Percentiles rank a stretch among this genome's conserved stretches.
Conservation (phyloP, 352 stramenopile species). For the Pythium aquatile region DNA sequence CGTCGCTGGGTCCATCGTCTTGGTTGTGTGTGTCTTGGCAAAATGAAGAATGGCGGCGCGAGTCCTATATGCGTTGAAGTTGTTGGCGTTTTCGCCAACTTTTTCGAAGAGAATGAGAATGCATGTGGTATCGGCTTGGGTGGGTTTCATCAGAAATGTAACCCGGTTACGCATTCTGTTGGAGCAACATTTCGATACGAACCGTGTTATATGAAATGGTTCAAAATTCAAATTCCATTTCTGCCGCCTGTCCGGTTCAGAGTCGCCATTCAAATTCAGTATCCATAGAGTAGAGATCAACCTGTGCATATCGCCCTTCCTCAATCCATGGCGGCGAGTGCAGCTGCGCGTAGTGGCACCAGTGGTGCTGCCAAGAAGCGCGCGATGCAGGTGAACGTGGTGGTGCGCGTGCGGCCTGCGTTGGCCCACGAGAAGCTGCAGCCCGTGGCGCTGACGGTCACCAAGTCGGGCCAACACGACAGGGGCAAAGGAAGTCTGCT, state of each 20-base stretch:
- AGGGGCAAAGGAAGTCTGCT: conserved; percentile 23
- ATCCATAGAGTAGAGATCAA: no score
- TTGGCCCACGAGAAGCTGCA: conserved; percentile 31
- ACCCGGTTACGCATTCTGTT: background rate
- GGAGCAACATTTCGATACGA: background rate
- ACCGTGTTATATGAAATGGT: background rate
- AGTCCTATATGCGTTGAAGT: no score
- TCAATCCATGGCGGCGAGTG: background rate
- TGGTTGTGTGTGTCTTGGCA: no score
- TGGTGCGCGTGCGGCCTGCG: conserved; percentile 41
- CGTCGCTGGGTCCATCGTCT: no score
- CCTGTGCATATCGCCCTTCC: background rate
- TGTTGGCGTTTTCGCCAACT: no score
- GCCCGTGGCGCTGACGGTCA: conserved; percentile 21
- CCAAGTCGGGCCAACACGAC: conserved; percentile 14
- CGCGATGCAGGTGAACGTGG: conserved; percentile 36
- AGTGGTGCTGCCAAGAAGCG: conserved; percentile 20
- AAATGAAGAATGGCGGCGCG: no score
- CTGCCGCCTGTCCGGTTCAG: background rate
- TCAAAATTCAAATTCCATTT: conserved; percentile 17
- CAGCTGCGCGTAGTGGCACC: background rate
- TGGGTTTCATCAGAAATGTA: no score
- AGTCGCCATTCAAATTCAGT: background rate
- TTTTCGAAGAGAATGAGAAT: no score
- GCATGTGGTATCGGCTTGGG: no score